These are phyloP conservation scores for Breviolum minutum DNA, from an alignment of 73 alveolate species.

Conservation along the genomic window DNA sequence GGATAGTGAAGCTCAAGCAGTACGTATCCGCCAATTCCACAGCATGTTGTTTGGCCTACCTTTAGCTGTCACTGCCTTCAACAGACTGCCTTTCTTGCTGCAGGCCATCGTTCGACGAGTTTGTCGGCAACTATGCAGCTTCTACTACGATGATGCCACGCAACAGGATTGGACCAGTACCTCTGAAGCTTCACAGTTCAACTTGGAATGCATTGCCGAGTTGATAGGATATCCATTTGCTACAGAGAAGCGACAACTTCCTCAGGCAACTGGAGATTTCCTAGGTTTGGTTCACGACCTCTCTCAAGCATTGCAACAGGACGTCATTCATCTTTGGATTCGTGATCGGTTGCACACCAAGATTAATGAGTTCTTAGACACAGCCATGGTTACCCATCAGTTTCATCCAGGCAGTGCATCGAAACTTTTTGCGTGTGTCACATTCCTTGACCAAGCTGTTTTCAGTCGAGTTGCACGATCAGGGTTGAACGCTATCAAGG, in stretches of 20 bases:
- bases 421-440: constrained; percentile 15
- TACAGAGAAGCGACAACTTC: not conserved
- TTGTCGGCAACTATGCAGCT: not conserved
- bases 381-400: too few species aligned
- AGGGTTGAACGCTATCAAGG: constrained; percentile 6
- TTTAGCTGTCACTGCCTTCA: constrained; percentile 20
- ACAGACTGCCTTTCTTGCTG: not conserved
- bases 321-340: too few species aligned
- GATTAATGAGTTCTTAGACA: too few species aligned
- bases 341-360: too few species aligned
- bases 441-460: not conserved
- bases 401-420: constrained; percentile 16
- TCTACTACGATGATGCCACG: constrained; percentile 1
- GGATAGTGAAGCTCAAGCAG: too few species aligned
- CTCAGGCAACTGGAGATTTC: not conserved
- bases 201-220: not conserved
- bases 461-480: not conserved
- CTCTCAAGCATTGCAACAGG: too few species aligned
- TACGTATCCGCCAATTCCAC: not conserved
- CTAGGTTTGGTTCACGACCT: not conserved
- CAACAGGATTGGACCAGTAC: not conserved
- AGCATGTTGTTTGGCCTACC: constrained; percentile 21
- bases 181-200: not conserved
- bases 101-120: not conserved
- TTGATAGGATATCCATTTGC: not conserved